Conservation (phyloP, 768 basidiomycete genomes). For the Hirschioporus abietinus region DNA sequence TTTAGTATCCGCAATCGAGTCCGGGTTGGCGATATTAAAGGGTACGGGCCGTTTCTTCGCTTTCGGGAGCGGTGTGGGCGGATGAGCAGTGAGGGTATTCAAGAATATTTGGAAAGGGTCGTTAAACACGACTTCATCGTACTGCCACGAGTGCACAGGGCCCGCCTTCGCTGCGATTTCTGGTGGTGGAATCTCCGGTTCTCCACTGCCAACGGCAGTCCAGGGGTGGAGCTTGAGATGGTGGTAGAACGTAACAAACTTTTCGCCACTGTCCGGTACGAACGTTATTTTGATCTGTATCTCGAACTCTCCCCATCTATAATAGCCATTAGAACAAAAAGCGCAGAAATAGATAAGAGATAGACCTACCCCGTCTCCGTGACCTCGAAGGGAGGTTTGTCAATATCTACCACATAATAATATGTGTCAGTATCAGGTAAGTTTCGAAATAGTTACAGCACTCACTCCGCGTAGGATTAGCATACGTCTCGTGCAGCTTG, state of each 20-base stretch:
- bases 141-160: conserved; percentile 96
- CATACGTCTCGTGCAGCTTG: conserved; percentile 95
- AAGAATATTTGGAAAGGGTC: conserved; percentile 90
- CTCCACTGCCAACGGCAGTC: conserved; percentile 44
- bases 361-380: conserved; percentile 82
- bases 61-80: conserved; percentile 78
- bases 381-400: conserved; percentile 91
- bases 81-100: conserved; percentile 70
- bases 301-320: conserved; percentile 97
- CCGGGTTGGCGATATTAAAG: conserved; percentile 59
- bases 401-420: conserved; percentile 52
- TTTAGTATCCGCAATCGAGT: conserved; percentile 60
- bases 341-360: not conserved
- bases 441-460: conserved; percentile 13
- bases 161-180: conserved; percentile 62
- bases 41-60: conserved; percentile 57
- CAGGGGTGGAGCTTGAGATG: conserved; percentile 95
- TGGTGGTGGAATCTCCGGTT: conserved; percentile 62
- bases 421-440: conserved; percentile 9
- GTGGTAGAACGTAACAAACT: conserved; percentile 82
- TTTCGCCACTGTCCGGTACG: conserved; percentile 84
- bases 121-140: conserved; percentile 95
- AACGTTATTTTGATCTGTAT: conserved; percentile 91
- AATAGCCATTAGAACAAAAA: not conserved
- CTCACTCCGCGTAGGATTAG: conserved; percentile 85